These are phyloP conservation scores for Zoysia matrella DNA, from an alignment of 202 grass and related monocot species.

Conservation along the genomic window DNA sequence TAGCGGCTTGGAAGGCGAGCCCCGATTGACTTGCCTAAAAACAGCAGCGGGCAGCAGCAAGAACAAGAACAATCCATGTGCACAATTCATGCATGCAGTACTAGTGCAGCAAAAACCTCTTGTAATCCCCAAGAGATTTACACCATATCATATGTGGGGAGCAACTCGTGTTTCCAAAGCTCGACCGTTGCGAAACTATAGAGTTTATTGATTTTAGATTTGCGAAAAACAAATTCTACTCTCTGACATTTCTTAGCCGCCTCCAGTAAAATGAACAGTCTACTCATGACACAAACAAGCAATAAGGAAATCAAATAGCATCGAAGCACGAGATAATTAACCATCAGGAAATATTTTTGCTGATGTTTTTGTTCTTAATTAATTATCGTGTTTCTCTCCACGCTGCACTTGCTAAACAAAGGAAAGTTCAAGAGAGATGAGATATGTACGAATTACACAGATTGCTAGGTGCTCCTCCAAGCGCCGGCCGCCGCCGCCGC, in stretches of 20 bases:
- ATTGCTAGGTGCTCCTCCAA: not conserved
- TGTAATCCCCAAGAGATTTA: not conserved
- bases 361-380: conserved; percentile 52
- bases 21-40: conserved; percentile 55
- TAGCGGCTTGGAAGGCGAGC: conserved; percentile 52
- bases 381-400: conserved; percentile 37
- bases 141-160: conserved; percentile 59
- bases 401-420: conserved; percentile 43
- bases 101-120: conserved; percentile 3
- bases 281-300: conserved; percentile 23
- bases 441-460: conserved; percentile 31
- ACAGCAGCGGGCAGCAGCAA: conserved; percentile 23
- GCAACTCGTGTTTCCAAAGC: not conserved
- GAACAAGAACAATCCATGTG: conserved; percentile 63
- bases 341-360: conserved; percentile 39
- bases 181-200: not conserved
- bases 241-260: not conserved
- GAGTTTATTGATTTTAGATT: conserved; percentile 3
- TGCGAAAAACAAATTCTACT: conserved; percentile 11
- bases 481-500: too few species aligned
- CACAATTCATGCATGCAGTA: conserved; percentile 33
- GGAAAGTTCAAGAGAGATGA: conserved; percentile 46
- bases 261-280: not conserved
- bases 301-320: not conserved
- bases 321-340: conserved; percentile 5